Percentiles rank a stretch among this genome's conserved stretches.
Evolutionary conservation across 1,284 basidiomycete species (phyloP).

Genomic region (Prillingera fragicola): DNA sequence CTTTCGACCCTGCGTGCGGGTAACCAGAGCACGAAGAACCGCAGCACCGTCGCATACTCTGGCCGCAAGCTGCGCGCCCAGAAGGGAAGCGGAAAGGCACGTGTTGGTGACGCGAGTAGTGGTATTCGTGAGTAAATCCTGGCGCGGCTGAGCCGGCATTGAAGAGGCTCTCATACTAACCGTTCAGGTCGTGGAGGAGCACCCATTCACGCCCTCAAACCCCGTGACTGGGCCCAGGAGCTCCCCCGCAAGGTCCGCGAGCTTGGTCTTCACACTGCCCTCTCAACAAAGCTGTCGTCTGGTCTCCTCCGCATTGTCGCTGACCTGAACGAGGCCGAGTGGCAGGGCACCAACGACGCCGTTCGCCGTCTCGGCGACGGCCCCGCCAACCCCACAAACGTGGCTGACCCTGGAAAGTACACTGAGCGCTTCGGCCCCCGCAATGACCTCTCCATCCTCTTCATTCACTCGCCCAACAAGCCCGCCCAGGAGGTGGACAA

Average conservation of each 20-base stretch:
- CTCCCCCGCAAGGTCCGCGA: constrained; percentile 83
- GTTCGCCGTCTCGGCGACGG: constrained; percentile 28
- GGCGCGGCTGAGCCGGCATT: no score
- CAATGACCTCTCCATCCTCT: constrained; percentile 39
- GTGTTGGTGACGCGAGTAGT: constrained; percentile 80
- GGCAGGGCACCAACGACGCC: constrained; percentile 38
- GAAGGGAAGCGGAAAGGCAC: constrained; percentile 85
- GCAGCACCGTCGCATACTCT: constrained; percentile 82
- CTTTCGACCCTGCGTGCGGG: constrained; percentile 74
- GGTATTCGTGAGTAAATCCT: constrained; percentile 63
- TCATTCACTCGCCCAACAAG: constrained; percentile 37
- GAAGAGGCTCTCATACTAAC: no score
- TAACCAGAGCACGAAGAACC: constrained; percentile 66
- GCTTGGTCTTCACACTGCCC: constrained; percentile 85
- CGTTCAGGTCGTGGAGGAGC: constrained; percentile 68
- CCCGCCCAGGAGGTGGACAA: constrained; percentile 17
- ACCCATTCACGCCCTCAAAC: constrained; percentile 81
- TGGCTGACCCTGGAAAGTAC: neutral
- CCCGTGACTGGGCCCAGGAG: constrained; percentile 83
- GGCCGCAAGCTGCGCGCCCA: constrained; percentile 83
- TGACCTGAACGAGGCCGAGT: constrained; percentile 57
- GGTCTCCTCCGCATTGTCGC: constrained; percentile 68
- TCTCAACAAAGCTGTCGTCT: constrained; percentile 74
- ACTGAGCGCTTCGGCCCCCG: constrained; percentile 33
- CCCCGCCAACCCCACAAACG: constrained; percentile 50